These are phyloP conservation scores for Conoideocrella luteorostrata DNA, from an alignment of 2,329 filamentous ascomycete species.

Conservation along the genomic window DNA sequence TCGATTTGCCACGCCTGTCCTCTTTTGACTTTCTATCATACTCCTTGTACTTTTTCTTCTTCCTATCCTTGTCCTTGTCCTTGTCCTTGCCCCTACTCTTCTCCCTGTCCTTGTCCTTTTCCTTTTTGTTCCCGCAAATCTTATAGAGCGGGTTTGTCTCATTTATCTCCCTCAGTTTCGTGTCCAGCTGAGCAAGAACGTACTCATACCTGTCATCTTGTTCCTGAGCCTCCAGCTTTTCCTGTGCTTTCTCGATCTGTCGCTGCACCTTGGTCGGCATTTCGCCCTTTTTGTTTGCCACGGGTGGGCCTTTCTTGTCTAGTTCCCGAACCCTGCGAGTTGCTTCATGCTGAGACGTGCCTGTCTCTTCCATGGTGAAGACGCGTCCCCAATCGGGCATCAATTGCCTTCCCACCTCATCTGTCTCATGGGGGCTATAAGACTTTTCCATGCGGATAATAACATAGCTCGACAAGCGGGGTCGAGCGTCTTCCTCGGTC, in stretches of 20 bases:
- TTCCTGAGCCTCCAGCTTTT: constrained; percentile 27
- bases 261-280: constrained; percentile 30
- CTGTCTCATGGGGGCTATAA: constrained; percentile 23
- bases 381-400: constrained; percentile 36
- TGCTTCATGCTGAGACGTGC: constrained; percentile 32
- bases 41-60: constrained; percentile 15
- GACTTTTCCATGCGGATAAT: constrained; percentile 37
- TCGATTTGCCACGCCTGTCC: constrained; percentile 14
- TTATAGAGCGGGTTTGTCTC: constrained; percentile 7
- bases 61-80: constrained; percentile 8
- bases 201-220: constrained; percentile 32
- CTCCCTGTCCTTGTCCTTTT: constrained; percentile 10
- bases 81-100: constrained; percentile 13
- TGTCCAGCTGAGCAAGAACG: constrained; percentile 38
- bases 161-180: constrained; percentile 24
- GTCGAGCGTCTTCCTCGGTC: constrained; percentile 32
- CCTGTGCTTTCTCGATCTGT: constrained; percentile 35
- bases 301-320: constrained; percentile 18
- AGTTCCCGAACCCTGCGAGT: constrained; percentile 31
- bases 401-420: constrained; percentile 27
- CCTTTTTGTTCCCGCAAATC: neutral
- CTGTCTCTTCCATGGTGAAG: constrained; percentile 24
- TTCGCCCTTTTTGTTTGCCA: constrained; percentile 32
- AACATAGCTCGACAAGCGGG: constrained; percentile 32
- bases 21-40: neutral